Percentiles rank a stretch among this genome's conserved stretches.
These are phyloP conservation scores for Globisporangium viniferum DNA, from an alignment of 352 stramenopile species.

Conservation along the genomic window DNA sequence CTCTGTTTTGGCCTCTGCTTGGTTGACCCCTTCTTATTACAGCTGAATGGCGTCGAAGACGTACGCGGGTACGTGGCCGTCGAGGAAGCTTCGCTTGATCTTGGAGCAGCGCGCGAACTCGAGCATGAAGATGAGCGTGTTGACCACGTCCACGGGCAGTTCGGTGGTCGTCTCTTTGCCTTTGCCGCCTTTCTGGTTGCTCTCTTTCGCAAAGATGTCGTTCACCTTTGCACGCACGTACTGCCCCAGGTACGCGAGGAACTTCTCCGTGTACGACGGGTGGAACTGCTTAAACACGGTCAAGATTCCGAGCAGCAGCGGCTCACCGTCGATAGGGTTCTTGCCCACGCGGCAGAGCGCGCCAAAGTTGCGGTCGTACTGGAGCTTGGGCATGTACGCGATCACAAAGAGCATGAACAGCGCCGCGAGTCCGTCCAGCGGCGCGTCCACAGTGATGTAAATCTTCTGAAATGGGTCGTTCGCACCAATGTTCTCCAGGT, in stretches of 20 bases:
- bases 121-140: conserved; percentile 89
- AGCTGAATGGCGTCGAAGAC: conserved; percentile 88
- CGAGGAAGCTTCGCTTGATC: conserved; percentile 78
- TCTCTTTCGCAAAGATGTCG: conserved; percentile 66
- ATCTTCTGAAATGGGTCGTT: conserved; percentile 94
- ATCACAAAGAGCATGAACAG: conserved; percentile 93
- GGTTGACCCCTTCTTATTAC: conserved; percentile 9
- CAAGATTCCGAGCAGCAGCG: conserved; percentile 87
- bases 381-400: conserved; percentile 92
- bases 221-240: conserved; percentile 90
- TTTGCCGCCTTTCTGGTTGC: conserved; percentile 30
- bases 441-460: conserved; percentile 91
- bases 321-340: conserved; percentile 92
- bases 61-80: conserved; percentile 85
- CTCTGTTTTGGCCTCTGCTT: background rate
- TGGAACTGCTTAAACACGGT: conserved; percentile 96
- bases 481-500: conserved; percentile 89
- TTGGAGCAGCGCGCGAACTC: conserved; percentile 83
- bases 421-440: conserved; percentile 87
- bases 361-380: conserved; percentile 90
- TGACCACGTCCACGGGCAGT: conserved; percentile 79
- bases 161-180: conserved; percentile 32
- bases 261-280: conserved; percentile 91
- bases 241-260: conserved; percentile 91
- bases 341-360: conserved; percentile 85